These are phyloP conservation scores for Scleroderma bovista DNA, from an alignment of 768 basidiomycete genomes.

Conservation along the genomic window DNA sequence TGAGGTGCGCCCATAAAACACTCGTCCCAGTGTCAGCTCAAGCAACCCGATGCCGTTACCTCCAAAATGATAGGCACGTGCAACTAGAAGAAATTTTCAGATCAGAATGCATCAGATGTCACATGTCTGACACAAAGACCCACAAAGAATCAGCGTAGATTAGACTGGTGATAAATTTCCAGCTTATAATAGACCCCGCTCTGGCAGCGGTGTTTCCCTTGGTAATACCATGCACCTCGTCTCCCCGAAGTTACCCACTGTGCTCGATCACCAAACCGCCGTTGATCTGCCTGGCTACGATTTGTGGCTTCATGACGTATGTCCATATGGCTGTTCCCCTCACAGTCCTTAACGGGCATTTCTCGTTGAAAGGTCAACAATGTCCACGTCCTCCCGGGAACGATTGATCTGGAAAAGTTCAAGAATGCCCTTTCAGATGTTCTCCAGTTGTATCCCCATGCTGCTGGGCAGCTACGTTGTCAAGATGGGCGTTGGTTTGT, in stretches of 20 bases:
- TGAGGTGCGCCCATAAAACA: too few relatives aligned
- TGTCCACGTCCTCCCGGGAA: slow-evolving; percentile 15
- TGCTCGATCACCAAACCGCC: slow-evolving; percentile 2
- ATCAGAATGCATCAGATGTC: too few relatives aligned
- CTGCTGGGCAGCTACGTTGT: slow-evolving; percentile 17
- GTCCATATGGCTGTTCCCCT: not conserved
- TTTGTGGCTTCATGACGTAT: slow-evolving; percentile 15
- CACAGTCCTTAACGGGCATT: slow-evolving; percentile 2
- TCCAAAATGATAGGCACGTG: too few relatives aligned
- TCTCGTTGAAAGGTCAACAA: slow-evolving; percentile 8
- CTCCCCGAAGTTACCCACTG: slow-evolving; percentile 13
- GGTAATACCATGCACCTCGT: slow-evolving; percentile 5
- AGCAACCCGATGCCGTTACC: too few relatives aligned
- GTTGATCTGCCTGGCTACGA: slow-evolving; percentile 21
- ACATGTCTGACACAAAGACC: too few relatives aligned
- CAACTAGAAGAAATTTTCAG: too few relatives aligned
- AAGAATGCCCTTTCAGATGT: slow-evolving; percentile 18
- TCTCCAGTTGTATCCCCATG: slow-evolving; percentile 22
- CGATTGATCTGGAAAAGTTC: slow-evolving; percentile 12
- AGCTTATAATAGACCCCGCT: too few relatives aligned
- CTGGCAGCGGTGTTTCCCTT: too few relatives aligned
- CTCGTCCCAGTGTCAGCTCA: too few relatives aligned
- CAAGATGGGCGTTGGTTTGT: slow-evolving; percentile 14
- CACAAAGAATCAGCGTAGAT: too few relatives aligned
- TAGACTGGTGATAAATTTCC: too few relatives aligned